Percentiles rank a stretch among this genome's conserved stretches.
Conservation (phyloP, 352 stramenopile species). For the Phytophthora quininea region DNA sequence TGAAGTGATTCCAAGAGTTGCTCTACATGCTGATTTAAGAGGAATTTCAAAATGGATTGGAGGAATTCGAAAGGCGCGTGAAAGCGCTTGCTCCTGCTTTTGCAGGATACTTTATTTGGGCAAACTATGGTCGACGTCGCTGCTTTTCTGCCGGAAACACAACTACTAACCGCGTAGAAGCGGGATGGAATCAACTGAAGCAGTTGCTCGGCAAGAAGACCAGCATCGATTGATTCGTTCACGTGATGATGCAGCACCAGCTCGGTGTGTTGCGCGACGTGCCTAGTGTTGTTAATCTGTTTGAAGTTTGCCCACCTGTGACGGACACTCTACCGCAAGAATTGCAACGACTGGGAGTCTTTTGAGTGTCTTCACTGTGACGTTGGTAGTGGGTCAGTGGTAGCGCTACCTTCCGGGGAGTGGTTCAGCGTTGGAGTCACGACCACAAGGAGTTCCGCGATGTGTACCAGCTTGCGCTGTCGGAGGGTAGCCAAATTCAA, state of each 20-base stretch:
- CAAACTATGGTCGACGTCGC: background rate
- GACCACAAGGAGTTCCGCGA: no score
- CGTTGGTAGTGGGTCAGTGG: background rate
- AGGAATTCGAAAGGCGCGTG: background rate
- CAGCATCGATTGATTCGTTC: conserved; percentile 3
- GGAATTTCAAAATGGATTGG: background rate
- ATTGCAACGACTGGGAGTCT: background rate
- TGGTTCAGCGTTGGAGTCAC: no score
- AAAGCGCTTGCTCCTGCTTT: background rate
- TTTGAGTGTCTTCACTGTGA: background rate
- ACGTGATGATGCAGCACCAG: conserved; percentile 1
- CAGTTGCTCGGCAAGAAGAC: background rate
- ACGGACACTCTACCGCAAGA: background rate
- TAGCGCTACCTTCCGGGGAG: background rate
- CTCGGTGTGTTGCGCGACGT: background rate
- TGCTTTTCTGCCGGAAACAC: conserved; percentile 4
- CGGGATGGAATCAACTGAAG: conserved; percentile 6
- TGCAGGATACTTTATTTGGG: conserved; percentile 1
- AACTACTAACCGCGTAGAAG: conserved; percentile 4
- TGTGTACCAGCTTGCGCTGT: no score
- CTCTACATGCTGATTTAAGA: background rate
- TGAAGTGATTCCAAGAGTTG: background rate
- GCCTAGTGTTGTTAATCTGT: background rate
- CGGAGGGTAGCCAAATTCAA: background rate
- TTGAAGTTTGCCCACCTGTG: conserved; percentile 2